Evolutionary conservation across 345 rosid species (phyloP).

Genomic region (Eucalyptus paniculata): DNA sequence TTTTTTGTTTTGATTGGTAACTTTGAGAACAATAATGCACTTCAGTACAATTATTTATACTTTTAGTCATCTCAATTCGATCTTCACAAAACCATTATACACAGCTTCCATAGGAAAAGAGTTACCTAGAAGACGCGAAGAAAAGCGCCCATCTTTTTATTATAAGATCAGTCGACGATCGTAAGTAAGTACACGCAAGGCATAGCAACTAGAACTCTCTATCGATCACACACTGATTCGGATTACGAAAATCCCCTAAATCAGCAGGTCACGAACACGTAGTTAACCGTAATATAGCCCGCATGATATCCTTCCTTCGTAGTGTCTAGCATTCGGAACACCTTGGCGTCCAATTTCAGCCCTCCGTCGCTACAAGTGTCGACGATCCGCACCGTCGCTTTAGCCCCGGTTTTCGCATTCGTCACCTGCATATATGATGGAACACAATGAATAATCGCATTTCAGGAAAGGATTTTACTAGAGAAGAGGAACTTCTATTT

Average conservation of each 20-base stretch:
- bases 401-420: constrained; percentile 21
- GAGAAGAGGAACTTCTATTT: neutral
- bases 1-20: neutral
- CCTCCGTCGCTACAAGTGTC: constrained; percentile 48
- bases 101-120: neutral
- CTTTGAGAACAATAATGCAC: neutral
- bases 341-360: constrained; percentile 24
- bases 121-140: neutral
- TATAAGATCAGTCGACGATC: neutral
- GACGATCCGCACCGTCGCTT: constrained; percentile 34
- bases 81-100: neutral
- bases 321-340: constrained; percentile 30
- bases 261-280: constrained; percentile 26
- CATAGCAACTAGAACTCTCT: neutral
- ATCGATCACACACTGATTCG: neutral
- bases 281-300: constrained; percentile 35
- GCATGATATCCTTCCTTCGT: constrained; percentile 11
- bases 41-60: neutral
- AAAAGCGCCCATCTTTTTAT: neutral
- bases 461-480: no score
- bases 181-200: neutral
- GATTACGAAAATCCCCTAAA: neutral
- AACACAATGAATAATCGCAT: neutral
- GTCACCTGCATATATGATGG: constrained; percentile 16
- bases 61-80: neutral